Evolutionary conservation across 2,329 filamentous ascomycete genomes (phyloP).

Genomic region (Pestalotiopsis sp.): DNA sequence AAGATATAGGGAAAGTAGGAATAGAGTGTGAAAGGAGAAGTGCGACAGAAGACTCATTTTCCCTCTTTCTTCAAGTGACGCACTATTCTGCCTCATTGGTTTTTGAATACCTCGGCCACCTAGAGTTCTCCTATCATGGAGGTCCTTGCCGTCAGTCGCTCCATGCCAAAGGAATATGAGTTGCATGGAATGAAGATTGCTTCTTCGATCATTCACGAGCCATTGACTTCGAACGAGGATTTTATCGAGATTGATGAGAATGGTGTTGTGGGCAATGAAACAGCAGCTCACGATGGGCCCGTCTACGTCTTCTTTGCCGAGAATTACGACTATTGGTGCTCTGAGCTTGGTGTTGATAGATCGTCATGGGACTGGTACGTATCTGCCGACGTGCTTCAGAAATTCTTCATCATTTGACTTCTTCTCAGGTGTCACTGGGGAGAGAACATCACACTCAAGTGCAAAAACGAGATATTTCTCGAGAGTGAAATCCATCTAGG

Average conservation of each 20-base stretch:
- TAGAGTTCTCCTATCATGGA: constrained; percentile 20
- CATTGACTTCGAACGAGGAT: constrained; percentile 19
- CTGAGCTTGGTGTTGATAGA: constrained; percentile 22
- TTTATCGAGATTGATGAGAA: constrained; percentile 25
- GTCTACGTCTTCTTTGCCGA: constrained; percentile 28
- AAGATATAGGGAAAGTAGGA: no score
- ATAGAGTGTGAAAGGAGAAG: no score
- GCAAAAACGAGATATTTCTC: constrained; percentile 16
- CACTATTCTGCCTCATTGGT: background rate
- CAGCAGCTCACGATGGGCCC: constrained; percentile 27
- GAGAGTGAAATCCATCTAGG: constrained; percentile 25
- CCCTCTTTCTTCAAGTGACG: background rate
- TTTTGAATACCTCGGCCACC: background rate
- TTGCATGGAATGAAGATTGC: constrained; percentile 22
- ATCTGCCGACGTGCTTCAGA: background rate
- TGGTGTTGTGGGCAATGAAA: constrained; percentile 22
- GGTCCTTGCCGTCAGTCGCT: constrained; percentile 26
- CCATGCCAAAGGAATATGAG: constrained; percentile 19
- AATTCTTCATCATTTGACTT: no score
- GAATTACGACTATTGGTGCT: constrained; percentile 29
- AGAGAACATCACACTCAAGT: constrained; percentile 25
- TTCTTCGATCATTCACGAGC: constrained; percentile 25
- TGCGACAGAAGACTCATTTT: background rate
- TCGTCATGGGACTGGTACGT: constrained; percentile 21
- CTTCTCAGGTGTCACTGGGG: constrained; percentile 25